phyloP scores from a whole-genome alignment of 768 basidiomycete species.

The Pleurotus sapidus region DNA sequence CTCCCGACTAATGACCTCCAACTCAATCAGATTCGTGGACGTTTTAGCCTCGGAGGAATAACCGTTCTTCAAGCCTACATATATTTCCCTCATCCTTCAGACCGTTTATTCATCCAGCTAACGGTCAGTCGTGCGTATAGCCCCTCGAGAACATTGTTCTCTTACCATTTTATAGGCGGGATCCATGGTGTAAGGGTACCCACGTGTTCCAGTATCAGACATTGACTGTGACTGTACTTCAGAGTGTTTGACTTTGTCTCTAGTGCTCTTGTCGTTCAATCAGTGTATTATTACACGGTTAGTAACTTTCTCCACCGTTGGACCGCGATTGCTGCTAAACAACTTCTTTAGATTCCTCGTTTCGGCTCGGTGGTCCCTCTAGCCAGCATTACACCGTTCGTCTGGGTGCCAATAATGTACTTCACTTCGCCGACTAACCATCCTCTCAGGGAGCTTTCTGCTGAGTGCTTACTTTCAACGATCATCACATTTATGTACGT shows the following conservation, averaged over 20 bases:
- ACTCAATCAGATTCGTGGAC: not conserved
- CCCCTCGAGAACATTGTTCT: not conserved
- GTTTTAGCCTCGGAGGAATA: constrained; percentile 35
- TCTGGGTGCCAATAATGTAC: not conserved
- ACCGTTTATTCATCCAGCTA: constrained; percentile 23
- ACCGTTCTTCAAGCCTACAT: constrained; percentile 39
- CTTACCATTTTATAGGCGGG: constrained; percentile 9
- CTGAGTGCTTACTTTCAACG: constrained; percentile 40
- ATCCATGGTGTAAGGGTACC: constrained; percentile 13
- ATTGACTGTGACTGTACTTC: not conserved
- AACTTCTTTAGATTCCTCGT: constrained; percentile 33
- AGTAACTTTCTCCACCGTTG: not conserved
- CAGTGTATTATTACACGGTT: constrained; percentile 43
- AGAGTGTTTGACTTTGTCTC: constrained; percentile 34
- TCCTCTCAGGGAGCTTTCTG: constrained; percentile 28
- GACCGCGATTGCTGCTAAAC: not conserved
- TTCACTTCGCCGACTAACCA: not conserved
- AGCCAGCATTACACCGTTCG: constrained; percentile 34
- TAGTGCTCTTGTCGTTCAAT: constrained; percentile 37
- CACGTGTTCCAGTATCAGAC: not conserved
- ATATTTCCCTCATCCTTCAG: constrained; percentile 32
- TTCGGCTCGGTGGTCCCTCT: constrained; percentile 38
- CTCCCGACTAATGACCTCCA: constrained; percentile 12
- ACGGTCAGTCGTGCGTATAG: constrained; percentile 20
- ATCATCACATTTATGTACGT: constrained; percentile 39